Evolutionary conservation across 78 protist species (phyloP), one percentile per base, ranked within the genome.

Genomic region (Planoprotostelium fungivorum): DNA sequence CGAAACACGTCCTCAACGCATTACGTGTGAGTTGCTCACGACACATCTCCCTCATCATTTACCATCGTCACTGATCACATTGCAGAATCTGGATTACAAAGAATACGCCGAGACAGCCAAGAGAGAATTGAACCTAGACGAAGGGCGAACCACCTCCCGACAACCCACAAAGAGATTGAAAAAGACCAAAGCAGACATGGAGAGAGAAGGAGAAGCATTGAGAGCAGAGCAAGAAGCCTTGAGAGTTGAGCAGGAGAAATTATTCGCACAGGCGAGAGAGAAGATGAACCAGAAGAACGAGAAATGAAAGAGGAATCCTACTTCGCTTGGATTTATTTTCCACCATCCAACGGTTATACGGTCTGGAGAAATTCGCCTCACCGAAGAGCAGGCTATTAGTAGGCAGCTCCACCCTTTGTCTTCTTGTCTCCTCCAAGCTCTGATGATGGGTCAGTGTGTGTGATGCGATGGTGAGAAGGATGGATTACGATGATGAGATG

Each of bases 341-440:
- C 73, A 16, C 73, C 73, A 16, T 51, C 73, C 73, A 51, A 51
- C 73, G 16, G 5, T 5, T 5, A 25, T 51, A 25, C 73, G 31
- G 5, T 25, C 5, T 25, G 5, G 73, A 16, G 16, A 51, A 25
- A 51, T 51, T 51, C 16, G 73, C n/a, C 73, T 51, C 73, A 51
- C 73, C 73, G n/a, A n/a, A 51, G 31, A 16, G 5, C 16, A 5
- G 73, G 73, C 16, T 51, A 5, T 51, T 51, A 51, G 73, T 51
- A 51, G 73, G 73, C 73, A 37, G 97, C 95, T 83, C 73, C 90
- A 25, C 92, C 94, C 95, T 94, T 96, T 85, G 90, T 84, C 94
- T 96, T 96, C 91, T 91, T 92, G 89, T 94, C 97, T 85, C 97
- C 97, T 36, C 97, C 97, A 16, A 94, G 93, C 90, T 90, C 37